Base-by-base conservation (phyloP, 148 eudicot species). In the Camellia granthamiana region DNA sequence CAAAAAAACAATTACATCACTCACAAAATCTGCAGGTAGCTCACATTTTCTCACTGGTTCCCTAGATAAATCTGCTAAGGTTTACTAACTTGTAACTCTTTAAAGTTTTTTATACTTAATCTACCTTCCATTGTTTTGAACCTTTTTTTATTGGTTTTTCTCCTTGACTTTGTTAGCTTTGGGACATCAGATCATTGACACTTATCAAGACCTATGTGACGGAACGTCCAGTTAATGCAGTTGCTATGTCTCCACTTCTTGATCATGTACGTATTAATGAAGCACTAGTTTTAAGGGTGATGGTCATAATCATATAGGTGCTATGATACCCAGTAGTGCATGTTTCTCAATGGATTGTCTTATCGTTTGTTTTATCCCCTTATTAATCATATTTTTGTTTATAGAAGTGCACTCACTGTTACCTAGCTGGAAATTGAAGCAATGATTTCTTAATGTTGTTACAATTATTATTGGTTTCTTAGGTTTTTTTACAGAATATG, bases 51-150 rank as follows among this genome's bases (percentile, higher is more conserved):
- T 93, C 68, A 90, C 97, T 7, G 99, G 99, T 65, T 93, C 99
- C 10, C 83, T 92, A 42, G 99, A 95, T 84, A 95, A 95, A 77
- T 90, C 99, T 42, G 99, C 98, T 1, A 95, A 92, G 97, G 99
- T 93, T 77, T 7, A 69, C 18, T 79, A 41, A 16, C 42, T 66
- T 4, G 18, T 71, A 75, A 77, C 18, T 47, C 69, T 66, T 49
- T 19, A 16, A 69, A 38, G 6, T 42, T 52, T 16, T 13, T 47
- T 12, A 21, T 61, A 46, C 19, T 78, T 68, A 59, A 49, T 56
- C 41, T 58, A 14, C 38, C 56, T 62, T 15, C 47, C 79, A 14
- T 44, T 72, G 51, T 0, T 80, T 68, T 77, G 7, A 7, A 21
- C 44, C 30, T 58, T 19, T 60, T 78, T 18, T 69, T 41, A 51